Evolutionary conservation across 2,329 filamentous ascomycete genomes (phyloP).

Genomic region (Plenodomus biglobosus): DNA sequence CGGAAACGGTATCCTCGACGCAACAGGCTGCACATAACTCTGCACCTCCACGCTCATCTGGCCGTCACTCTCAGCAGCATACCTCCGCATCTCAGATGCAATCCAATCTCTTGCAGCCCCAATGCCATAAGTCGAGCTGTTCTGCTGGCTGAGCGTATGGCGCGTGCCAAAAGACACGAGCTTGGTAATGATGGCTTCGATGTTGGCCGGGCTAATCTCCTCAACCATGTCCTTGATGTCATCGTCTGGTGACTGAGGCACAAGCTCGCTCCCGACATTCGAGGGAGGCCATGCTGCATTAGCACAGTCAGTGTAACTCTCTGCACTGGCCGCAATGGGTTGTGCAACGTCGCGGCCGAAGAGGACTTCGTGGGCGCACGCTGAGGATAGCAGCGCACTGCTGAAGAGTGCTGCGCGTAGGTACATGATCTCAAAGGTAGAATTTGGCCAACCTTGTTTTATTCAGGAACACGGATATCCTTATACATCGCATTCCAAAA

Average conservation of each 20-base stretch:
- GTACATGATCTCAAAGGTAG: slow-evolving; percentile 19
- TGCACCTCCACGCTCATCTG: slow-evolving; percentile 54
- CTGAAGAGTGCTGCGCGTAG: slow-evolving; percentile 9
- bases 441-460: neutral
- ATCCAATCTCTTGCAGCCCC: slow-evolving; percentile 62
- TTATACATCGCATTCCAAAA: slow-evolving; percentile 14
- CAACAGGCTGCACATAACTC: slow-evolving; percentile 55
- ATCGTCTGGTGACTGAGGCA: slow-evolving; percentile 46
- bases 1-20: slow-evolving; percentile 53
- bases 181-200: slow-evolving; percentile 56
- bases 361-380: slow-evolving; percentile 29
- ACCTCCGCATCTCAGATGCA: slow-evolving; percentile 52
- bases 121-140: slow-evolving; percentile 55
- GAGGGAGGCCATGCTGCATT: slow-evolving; percentile 48
- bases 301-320: slow-evolving; percentile 37
- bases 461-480: neutral
- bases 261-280: slow-evolving; percentile 40
- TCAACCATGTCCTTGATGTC: slow-evolving; percentile 46
- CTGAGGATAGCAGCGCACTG: slow-evolving; percentile 20
- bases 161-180: slow-evolving; percentile 60
- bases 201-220: slow-evolving; percentile 47
- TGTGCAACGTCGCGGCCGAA: slow-evolving; percentile 30
- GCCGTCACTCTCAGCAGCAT: slow-evolving; percentile 54
- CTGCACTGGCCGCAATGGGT: slow-evolving; percentile 35
- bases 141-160: slow-evolving; percentile 58